Conservation (phyloP, 2,329 filamentous ascomycete species). For the Ilyonectria mors-panacis region DNA sequence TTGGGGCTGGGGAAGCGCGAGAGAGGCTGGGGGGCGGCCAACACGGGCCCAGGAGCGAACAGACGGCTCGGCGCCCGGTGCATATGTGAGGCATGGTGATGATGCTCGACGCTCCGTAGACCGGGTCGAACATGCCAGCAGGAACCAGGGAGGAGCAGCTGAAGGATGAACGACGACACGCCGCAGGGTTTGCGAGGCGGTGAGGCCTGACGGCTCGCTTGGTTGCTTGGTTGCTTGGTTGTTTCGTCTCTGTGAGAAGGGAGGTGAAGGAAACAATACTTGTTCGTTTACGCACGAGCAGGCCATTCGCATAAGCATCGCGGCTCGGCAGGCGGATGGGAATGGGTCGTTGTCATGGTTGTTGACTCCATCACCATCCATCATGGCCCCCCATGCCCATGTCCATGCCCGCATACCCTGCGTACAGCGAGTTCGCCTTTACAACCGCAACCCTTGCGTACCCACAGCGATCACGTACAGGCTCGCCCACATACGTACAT, state of each 20-base stretch:
- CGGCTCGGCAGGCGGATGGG: constrained; percentile 15
- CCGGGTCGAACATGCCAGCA: not conserved
- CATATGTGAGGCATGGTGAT: constrained; percentile 9
- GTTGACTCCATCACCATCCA: not conserved
- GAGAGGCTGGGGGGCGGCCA: constrained; percentile 1
- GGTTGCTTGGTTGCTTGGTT: not conserved
- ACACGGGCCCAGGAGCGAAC: constrained; percentile 20
- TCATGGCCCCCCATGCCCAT: not conserved
- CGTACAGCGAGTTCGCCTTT: constrained; percentile 20
- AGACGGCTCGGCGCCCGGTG: not conserved
- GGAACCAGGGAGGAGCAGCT: not conserved
- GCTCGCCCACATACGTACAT: constrained; percentile 9
- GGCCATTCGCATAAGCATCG: constrained; percentile 21
- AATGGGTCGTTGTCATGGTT: constrained; percentile 20
- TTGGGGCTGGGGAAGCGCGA: constrained; percentile 1
- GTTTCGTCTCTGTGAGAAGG: not conserved
- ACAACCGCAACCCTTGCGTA: constrained; percentile 17
- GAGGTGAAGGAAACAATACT: constrained; percentile 10
- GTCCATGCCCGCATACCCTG: not conserved
- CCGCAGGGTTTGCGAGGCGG: constrained; percentile 10
- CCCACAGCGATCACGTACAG: constrained; percentile 17
- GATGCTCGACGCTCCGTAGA: not conserved
- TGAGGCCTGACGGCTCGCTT: constrained; percentile 21
- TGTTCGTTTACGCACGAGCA: constrained; percentile 25
- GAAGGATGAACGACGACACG: constrained; percentile 3